phyloP scores from a whole-genome alignment of 352 stramenopile genomes.

The Pythium graminicola region DNA sequence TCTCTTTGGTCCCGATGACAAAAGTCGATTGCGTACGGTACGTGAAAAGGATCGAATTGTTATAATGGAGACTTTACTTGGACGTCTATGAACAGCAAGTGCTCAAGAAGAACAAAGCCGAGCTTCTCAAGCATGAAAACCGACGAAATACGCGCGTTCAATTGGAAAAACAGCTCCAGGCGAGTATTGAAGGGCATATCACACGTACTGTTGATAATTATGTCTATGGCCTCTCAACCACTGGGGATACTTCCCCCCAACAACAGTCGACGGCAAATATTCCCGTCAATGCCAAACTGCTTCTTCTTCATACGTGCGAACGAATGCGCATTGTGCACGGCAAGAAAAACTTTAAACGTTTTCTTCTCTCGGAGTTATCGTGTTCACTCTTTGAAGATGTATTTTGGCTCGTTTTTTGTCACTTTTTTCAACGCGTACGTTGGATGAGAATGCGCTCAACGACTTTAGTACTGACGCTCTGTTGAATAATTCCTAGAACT shows the following conservation, averaged over 20 bases:
- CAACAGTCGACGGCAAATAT: constrained; percentile 19
- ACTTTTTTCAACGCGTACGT: constrained; percentile 80
- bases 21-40: constrained; percentile 44
- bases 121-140: constrained; percentile 69
- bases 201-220: constrained; percentile 79
- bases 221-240: constrained; percentile 25
- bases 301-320: constrained; percentile 82
- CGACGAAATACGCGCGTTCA: constrained; percentile 63
- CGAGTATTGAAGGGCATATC: constrained; percentile 83
- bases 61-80: background rate
- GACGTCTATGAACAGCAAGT: constrained; percentile 34
- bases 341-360: constrained; percentile 79
- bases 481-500: constrained; percentile 29
- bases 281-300: constrained; percentile 67
- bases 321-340: constrained; percentile 67
- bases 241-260: background rate
- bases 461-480: background rate
- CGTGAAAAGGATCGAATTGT: background rate
- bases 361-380: constrained; percentile 69
- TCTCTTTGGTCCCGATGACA: constrained; percentile 70
- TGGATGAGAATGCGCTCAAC: background rate
- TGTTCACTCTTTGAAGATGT: constrained; percentile 81
- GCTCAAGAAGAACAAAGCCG: constrained; percentile 77
- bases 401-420: constrained; percentile 86
- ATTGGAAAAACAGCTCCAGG: constrained; percentile 84